Percentiles rank a stretch among this genome's conserved stretches.
Conservation (phyloP, 1,284 basidiomycete species). For the Apiotrichum porosum region DNA sequence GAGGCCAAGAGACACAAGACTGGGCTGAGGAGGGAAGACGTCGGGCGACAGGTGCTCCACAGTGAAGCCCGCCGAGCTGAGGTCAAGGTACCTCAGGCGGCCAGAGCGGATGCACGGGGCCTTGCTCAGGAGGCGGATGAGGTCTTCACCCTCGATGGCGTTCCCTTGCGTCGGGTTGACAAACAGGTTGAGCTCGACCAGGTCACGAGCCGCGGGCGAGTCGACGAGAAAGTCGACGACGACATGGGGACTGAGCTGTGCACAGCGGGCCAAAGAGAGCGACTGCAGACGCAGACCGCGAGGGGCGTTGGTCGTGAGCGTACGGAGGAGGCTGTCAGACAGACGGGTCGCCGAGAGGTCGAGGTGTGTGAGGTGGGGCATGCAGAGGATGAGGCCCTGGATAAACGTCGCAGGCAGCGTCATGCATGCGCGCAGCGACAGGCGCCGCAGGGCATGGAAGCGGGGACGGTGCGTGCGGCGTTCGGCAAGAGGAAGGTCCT, state of each 20-base stretch:
- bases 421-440: constrained; percentile 79
- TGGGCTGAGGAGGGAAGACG: constrained; percentile 62
- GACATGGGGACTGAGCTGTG: constrained; percentile 71
- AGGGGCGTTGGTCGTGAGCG: constrained; percentile 53
- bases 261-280: constrained; percentile 83
- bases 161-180: constrained; percentile 81
- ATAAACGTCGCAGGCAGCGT: constrained; percentile 69
- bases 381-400: constrained; percentile 61
- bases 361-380: constrained; percentile 47
- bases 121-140: constrained; percentile 62
- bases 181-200: constrained; percentile 80
- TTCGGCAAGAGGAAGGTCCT: constrained; percentile 45
- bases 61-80: constrained; percentile 76
- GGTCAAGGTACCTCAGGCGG: constrained; percentile 76
- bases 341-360: constrained; percentile 62
- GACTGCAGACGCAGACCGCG: constrained; percentile 65
- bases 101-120: constrained; percentile 81
- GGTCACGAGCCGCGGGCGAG: constrained; percentile 57
- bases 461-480: constrained; percentile 5
- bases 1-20: constrained; percentile 78
- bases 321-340: constrained; percentile 54
- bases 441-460: constrained; percentile 73
- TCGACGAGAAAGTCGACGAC: constrained; percentile 70
- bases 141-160: constrained; percentile 66
- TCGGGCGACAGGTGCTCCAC: constrained; percentile 54